Evolutionary conservation across 805 yeast genomes (phyloP).

Genomic region (Tetrapisispora namnaoensis): DNA sequence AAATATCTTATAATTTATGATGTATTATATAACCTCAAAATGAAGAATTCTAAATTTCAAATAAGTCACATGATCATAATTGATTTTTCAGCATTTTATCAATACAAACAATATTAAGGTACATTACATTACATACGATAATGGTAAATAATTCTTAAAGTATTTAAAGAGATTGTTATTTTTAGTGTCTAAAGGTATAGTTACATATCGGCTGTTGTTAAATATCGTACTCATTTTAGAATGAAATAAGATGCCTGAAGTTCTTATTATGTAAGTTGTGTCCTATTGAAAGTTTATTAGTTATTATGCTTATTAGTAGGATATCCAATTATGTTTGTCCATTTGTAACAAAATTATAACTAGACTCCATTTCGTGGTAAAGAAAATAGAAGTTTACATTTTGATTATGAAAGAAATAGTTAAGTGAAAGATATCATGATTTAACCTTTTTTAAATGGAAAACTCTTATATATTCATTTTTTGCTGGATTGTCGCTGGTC

Average conservation of each 20-base stretch:
- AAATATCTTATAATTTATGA: no score
- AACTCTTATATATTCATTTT: constrained; percentile 23
- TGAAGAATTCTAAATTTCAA: no score
- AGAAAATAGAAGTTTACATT: no score
- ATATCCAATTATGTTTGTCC: background rate
- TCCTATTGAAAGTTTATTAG: background rate
- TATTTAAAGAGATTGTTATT: background rate
- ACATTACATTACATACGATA: no score
- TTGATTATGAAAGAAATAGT: background rate
- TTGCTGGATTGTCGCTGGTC: constrained; percentile 22
- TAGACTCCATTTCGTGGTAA: background rate
- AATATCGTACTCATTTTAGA: background rate
- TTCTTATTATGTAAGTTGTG: background rate
- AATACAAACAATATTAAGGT: no score
- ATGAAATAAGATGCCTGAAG: background rate
- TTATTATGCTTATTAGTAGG: background rate
- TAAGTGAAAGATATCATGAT: background rate
- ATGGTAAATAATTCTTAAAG: no score
- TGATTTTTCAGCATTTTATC: no score
- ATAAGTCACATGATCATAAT: no score
- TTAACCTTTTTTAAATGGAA: constrained; percentile 18
- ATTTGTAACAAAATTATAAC: no score
- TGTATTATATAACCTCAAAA: no score
- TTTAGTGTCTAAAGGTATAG: background rate
- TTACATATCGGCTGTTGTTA: background rate